Evolutionary conservation across 2,329 filamentous ascomycete species (phyloP).

Genomic region (Aspergillus alliaceus): DNA sequence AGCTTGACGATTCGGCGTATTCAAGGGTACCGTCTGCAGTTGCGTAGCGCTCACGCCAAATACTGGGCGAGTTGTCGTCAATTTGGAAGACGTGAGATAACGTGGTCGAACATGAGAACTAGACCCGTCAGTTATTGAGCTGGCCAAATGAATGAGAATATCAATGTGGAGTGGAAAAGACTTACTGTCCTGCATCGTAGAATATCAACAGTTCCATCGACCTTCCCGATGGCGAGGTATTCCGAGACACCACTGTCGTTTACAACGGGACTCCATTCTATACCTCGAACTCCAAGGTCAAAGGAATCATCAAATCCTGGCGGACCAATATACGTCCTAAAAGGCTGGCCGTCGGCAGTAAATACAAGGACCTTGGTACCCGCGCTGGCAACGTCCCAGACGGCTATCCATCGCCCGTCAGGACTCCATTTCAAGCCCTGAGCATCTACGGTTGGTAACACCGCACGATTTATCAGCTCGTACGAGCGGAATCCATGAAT

Average conservation of each 20-base stretch:
- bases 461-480: slow-evolving; percentile 32
- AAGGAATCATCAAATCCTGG: slow-evolving; percentile 36
- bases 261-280: slow-evolving; percentile 54
- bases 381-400: slow-evolving; percentile 56
- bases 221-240: slow-evolving; percentile 51
- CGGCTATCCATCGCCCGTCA: slow-evolving; percentile 59
- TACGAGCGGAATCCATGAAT: slow-evolving; percentile 39
- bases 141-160: background rate
- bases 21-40: slow-evolving; percentile 31
- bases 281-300: slow-evolving; percentile 52
- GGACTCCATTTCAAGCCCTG: slow-evolving; percentile 61
- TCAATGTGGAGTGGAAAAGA: background rate
- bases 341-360: slow-evolving; percentile 60
- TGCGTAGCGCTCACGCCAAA: slow-evolving; percentile 36
- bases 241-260: slow-evolving; percentile 28
- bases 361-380: slow-evolving; percentile 55
- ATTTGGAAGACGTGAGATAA: slow-evolving; percentile 35
- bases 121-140: slow-evolving; percentile 8
- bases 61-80: slow-evolving; percentile 30
- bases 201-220: slow-evolving; percentile 52
- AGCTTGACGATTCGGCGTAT: slow-evolving; percentile 40
- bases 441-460: slow-evolving; percentile 55
- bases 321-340: slow-evolving; percentile 51
- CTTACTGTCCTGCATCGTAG: slow-evolving; percentile 45
- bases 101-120: slow-evolving; percentile 36